Percentiles rank a stretch among this genome's conserved stretches.
Evolutionary conservation across 2,329 filamentous ascomycete genomes (phyloP).

Genomic region (Xylariales sp.): DNA sequence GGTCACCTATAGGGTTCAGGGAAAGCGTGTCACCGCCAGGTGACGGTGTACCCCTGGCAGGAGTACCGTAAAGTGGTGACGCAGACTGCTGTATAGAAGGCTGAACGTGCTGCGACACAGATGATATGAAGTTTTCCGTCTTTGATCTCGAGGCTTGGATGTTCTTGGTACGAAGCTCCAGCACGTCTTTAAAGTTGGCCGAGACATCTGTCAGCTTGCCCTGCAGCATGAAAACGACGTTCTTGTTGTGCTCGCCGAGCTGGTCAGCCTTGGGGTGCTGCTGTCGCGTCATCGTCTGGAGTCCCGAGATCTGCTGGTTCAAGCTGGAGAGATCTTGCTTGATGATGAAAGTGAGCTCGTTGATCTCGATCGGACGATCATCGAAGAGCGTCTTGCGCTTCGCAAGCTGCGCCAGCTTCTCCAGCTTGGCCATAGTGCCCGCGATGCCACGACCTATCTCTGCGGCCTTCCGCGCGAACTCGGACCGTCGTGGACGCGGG

Average conservation of each 20-base stretch:
- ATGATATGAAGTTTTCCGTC: slow-evolving; percentile 95
- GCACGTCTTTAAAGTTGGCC: slow-evolving; percentile 93
- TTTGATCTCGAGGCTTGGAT: slow-evolving; percentile 89
- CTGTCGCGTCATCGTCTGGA: slow-evolving; percentile 74
- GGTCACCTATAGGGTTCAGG: slow-evolving; percentile 79
- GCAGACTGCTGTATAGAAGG: slow-evolving; percentile 68
- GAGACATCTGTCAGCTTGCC: slow-evolving; percentile 89
- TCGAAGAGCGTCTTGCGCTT: slow-evolving; percentile 96
- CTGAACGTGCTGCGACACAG: slow-evolving; percentile 74
- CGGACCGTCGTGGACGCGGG: slow-evolving; percentile 62
- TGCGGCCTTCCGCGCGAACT: slow-evolving; percentile 88
- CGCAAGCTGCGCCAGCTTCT: slow-evolving; percentile 90
- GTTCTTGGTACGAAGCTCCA: slow-evolving; percentile 95
- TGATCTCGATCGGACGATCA: slow-evolving; percentile 93
- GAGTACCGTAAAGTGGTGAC: slow-evolving; percentile 82
- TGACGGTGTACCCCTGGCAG: slow-evolving; percentile 61
- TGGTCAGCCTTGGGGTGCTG: slow-evolving; percentile 72
- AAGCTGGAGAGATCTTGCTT: slow-evolving; percentile 86
- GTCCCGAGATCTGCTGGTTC: slow-evolving; percentile 80
- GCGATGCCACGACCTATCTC: slow-evolving; percentile 91
- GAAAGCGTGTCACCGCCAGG: slow-evolving; percentile 73
- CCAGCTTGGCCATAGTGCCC: slow-evolving; percentile 89
- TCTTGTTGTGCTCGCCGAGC: slow-evolving; percentile 96
- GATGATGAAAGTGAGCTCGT: slow-evolving; percentile 94
- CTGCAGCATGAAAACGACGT: slow-evolving; percentile 88